These are phyloP conservation scores for Chaetomiaceae sp. DNA, from an alignment of 2,329 filamentous ascomycete genomes.

Conservation along the genomic window DNA sequence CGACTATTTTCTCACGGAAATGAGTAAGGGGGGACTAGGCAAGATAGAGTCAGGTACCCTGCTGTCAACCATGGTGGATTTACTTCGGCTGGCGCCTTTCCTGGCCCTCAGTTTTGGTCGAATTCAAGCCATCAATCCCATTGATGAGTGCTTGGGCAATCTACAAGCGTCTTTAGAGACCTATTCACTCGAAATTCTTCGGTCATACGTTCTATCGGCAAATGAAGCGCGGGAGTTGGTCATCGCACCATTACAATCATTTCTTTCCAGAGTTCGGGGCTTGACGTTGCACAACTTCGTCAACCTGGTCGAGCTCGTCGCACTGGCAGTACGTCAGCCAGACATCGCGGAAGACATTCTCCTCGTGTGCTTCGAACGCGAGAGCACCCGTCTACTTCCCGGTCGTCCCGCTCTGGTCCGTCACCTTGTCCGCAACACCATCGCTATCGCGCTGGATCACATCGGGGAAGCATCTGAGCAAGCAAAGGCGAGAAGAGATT, in stretches of 20 bases:
- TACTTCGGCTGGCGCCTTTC: constrained; percentile 18
- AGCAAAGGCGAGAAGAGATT: constrained; percentile 14
- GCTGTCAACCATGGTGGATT: constrained; percentile 23
- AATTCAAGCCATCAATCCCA: constrained; percentile 16
- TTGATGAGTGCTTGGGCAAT: constrained; percentile 15
- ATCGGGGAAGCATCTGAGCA: constrained; percentile 32
- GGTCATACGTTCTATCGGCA: constrained; percentile 24
- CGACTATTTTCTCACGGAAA: constrained; percentile 4
- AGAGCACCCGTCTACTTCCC: constrained; percentile 29
- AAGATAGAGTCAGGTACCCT: constrained; percentile 3
- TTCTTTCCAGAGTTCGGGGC: constrained; percentile 25
- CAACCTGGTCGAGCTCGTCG: constrained; percentile 32
- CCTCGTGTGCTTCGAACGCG: constrained; percentile 33
- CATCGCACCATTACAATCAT: constrained; percentile 27
- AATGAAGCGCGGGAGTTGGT: constrained; percentile 29
- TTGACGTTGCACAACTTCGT: constrained; percentile 29
- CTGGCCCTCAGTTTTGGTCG: constrained; percentile 22
- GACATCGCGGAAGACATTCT: constrained; percentile 31
- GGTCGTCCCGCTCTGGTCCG: constrained; percentile 27
- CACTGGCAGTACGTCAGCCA: constrained; percentile 30
- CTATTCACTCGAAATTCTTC: constrained; percentile 5
- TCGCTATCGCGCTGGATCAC: constrained; percentile 38
- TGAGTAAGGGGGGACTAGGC: background rate
- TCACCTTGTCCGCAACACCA: constrained; percentile 33
- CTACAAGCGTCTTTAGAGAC: constrained; percentile 10